phyloP scores from a whole-genome alignment of 2,329 filamentous ascomycete species.

The Cordyceps cateniannulata region DNA sequence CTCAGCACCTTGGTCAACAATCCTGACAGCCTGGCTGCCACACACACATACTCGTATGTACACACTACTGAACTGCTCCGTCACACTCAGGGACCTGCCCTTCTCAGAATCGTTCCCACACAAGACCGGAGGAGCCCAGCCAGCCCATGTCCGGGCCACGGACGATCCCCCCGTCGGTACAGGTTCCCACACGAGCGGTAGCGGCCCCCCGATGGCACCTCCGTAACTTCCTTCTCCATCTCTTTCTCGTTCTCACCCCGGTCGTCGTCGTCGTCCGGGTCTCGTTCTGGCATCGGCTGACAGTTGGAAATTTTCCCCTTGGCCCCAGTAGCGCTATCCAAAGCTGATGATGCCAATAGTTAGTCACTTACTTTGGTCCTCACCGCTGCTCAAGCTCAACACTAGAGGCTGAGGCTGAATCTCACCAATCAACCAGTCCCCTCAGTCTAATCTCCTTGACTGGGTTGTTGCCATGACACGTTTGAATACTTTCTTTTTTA shows the following conservation, averaged over 20 bases:
- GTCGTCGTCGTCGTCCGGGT: background rate
- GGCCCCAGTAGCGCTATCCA: background rate
- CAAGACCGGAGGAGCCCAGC: background rate
- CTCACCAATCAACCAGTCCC: background rate
- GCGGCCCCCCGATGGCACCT: conserved; percentile 9
- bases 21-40: background rate
- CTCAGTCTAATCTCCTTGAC: background rate
- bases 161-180: conserved; percentile 12
- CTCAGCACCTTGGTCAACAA: background rate
- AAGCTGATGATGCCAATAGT: background rate
- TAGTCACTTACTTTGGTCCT: background rate
- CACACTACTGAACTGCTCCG: background rate
- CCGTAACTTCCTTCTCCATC: conserved; percentile 5
- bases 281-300: conserved; percentile 6
- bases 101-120: conserved; percentile 1
- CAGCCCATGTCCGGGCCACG: conserved; percentile 7
- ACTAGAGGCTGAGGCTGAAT: conserved; percentile 1
- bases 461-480: background rate
- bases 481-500: background rate
- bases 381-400: background rate
- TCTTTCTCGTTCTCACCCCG: background rate
- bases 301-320: conserved; percentile 5
- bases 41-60: background rate
- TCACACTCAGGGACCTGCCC: conserved; percentile 6
- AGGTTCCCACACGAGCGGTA: conserved; percentile 7